Conservation (phyloP, 805 yeast species). For the Starmerella floris region DNA sequence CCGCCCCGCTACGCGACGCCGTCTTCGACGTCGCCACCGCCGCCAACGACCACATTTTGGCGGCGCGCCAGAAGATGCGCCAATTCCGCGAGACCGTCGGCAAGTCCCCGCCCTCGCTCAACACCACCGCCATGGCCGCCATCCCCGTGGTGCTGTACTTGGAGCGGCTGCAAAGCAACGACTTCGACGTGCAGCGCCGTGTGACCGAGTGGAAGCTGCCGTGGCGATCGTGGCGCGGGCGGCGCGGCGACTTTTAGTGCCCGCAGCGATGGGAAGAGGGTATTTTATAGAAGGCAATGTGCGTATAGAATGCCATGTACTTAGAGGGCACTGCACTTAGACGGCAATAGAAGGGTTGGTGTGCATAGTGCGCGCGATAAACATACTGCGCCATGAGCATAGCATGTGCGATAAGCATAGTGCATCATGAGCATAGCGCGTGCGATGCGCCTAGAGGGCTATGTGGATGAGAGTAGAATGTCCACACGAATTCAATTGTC, state of each 20-base stretch:
- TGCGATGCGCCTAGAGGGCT: not conserved
- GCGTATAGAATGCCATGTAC: too few species aligned
- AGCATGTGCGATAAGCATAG: too few species aligned
- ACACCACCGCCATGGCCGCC: slow-evolving; percentile 53
- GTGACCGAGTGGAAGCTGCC: slow-evolving; percentile 54
- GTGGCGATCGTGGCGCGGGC: slow-evolving; percentile 38
- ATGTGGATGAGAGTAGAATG: too few species aligned
- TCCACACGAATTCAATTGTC: too few species aligned
- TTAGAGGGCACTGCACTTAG: too few species aligned
- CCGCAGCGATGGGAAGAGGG: too few species aligned
- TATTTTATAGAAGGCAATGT: too few species aligned
- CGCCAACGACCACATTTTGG: slow-evolving; percentile 67
- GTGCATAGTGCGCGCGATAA: too few species aligned
- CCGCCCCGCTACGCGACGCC: slow-evolving; percentile 32
- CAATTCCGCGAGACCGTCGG: slow-evolving; percentile 32
- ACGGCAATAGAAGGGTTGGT: too few species aligned
- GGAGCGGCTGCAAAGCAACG: slow-evolving; percentile 43
- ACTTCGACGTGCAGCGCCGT: slow-evolving; percentile 44
- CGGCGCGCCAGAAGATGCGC: slow-evolving; percentile 47
- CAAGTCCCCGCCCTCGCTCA: slow-evolving; percentile 40
- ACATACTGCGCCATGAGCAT: too few species aligned
- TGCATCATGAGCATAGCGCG: not conserved
- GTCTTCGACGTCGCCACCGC: slow-evolving; percentile 56
- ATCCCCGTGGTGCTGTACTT: slow-evolving; percentile 54
- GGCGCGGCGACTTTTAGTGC: not conserved